Percentiles rank a stretch among this genome's conserved stretches.
Evolutionary conservation across 108 stramenopile genomes (phyloP).

Genomic region (Cyclotella atomus): DNA sequence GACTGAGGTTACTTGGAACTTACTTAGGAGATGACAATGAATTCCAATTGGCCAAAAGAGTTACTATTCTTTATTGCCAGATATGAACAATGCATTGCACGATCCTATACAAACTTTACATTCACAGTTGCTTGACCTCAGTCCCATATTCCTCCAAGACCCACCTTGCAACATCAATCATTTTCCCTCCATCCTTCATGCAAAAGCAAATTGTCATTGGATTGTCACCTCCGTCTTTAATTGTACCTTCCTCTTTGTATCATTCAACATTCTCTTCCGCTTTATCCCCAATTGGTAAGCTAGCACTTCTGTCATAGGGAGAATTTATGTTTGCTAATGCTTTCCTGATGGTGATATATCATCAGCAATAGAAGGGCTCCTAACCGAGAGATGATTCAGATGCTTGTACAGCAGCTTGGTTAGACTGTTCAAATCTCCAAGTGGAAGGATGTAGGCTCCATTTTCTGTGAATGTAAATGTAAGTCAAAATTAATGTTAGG

Average conservation of each 20-base stretch:
- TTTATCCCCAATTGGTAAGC: background rate
- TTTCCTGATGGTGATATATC: too few species aligned
- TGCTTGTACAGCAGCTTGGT: background rate
- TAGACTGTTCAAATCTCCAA: background rate
- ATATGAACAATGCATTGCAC: too few species aligned
- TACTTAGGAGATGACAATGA: too few species aligned
- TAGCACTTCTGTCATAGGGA: background rate
- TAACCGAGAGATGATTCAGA: background rate
- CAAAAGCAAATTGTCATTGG: slow-evolving; percentile 6
- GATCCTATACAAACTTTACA: too few species aligned
- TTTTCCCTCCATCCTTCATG: slow-evolving; percentile 32
- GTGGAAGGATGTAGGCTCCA: background rate
- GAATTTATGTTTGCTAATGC: too few species aligned
- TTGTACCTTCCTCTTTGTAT: background rate
- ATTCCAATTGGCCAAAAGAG: too few species aligned
- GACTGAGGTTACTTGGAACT: too few species aligned
- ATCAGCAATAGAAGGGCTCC: too few species aligned
- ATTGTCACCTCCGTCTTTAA: background rate
- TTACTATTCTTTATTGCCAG: too few species aligned
- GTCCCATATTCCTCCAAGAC: background rate
- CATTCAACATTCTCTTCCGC: background rate
- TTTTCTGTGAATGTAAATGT: background rate
- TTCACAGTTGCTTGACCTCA: background rate
- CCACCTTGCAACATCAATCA: slow-evolving; percentile 16
- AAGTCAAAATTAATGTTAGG: background rate